Evolutionary conservation across 345 rosid genomes (phyloP).

Genomic region (Chamaenerion angustifolium): DNA sequence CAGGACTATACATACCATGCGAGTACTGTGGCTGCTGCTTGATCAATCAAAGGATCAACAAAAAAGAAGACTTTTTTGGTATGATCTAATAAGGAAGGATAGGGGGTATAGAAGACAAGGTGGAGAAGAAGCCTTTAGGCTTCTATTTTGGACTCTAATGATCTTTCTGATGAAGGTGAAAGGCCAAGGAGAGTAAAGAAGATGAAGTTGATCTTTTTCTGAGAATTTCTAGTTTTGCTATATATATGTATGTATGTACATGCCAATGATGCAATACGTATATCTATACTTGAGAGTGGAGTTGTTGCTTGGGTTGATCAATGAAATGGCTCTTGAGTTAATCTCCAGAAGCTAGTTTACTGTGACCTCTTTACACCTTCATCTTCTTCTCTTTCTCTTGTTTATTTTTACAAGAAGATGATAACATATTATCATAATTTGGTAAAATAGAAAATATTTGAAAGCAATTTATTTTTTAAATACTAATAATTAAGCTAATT

Average conservation of each 20-base stretch:
- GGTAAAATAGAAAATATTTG: too few species aligned
- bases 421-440: too few species aligned
- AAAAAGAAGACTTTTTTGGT: not conserved
- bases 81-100: not conserved
- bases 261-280: too few species aligned
- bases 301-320: not conserved
- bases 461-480: too few species aligned
- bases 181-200: slow-evolving; percentile 15
- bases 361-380: too few species aligned
- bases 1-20: slow-evolving; percentile 7
- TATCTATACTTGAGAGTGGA: not conserved
- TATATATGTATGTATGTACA: not conserved
- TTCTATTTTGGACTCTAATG: too few species aligned
- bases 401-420: too few species aligned
- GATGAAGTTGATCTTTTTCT: slow-evolving; percentile 3
- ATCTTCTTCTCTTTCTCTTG: too few species aligned
- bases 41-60: not conserved
- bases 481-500: too few species aligned
- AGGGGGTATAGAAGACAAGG: too few species aligned
- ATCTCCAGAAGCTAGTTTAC: not conserved
- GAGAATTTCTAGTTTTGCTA: not conserved
- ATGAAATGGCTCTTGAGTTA: slow-evolving; percentile 11
- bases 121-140: too few species aligned
- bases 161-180: slow-evolving; percentile 1
- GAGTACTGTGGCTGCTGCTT: slow-evolving; percentile 12